Evolutionary conservation across 1,284 basidiomycete species (phyloP).

Genomic region (Cutaneotrichosporon cutaneum): DNA sequence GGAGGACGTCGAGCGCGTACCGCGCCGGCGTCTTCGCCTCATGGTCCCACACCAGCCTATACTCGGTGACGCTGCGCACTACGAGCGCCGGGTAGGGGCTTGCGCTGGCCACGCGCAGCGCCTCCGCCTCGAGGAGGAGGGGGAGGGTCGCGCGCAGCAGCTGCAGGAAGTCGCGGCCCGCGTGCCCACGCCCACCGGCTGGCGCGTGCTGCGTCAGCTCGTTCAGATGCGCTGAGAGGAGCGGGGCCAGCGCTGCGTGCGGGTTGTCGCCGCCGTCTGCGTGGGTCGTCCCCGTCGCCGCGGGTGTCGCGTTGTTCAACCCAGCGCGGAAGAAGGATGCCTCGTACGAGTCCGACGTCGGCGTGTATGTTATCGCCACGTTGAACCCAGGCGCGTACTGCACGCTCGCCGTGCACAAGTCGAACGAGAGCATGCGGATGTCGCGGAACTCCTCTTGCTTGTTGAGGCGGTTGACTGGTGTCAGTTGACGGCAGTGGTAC

Average conservation of each 20-base stretch:
- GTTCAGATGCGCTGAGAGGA: slow-evolving; percentile 44
- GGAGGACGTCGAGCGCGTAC: slow-evolving; percentile 31
- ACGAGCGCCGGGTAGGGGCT: slow-evolving; percentile 27
- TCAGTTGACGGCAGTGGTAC: neutral
- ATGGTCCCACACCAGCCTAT: slow-evolving; percentile 38
- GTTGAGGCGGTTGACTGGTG: slow-evolving; percentile 73
- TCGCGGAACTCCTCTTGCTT: slow-evolving; percentile 67
- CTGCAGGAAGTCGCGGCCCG: slow-evolving; percentile 35
- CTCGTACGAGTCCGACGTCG: slow-evolving; percentile 45
- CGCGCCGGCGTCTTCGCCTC: slow-evolving; percentile 17
- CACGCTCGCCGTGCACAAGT: slow-evolving; percentile 84
- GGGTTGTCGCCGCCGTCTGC: slow-evolving; percentile 28
- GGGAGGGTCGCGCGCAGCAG: slow-evolving; percentile 41
- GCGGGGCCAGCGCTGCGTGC: slow-evolving; percentile 36
- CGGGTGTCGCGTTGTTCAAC: slow-evolving; percentile 5
- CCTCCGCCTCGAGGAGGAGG: slow-evolving; percentile 31
- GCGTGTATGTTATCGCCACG: slow-evolving; percentile 48
- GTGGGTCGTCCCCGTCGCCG: neutral
- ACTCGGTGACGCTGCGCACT: slow-evolving; percentile 29
- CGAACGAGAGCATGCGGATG: slow-evolving; percentile 76
- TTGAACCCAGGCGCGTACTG: slow-evolving; percentile 58
- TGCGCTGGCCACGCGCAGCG: slow-evolving; percentile 17
- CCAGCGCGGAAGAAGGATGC: slow-evolving; percentile 34
- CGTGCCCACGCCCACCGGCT: slow-evolving; percentile 10
- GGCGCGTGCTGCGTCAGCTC: slow-evolving; percentile 29